Evolutionary conservation across 768 basidiomycete species (phyloP).

Genomic region (Gautieria morchelliformis): DNA sequence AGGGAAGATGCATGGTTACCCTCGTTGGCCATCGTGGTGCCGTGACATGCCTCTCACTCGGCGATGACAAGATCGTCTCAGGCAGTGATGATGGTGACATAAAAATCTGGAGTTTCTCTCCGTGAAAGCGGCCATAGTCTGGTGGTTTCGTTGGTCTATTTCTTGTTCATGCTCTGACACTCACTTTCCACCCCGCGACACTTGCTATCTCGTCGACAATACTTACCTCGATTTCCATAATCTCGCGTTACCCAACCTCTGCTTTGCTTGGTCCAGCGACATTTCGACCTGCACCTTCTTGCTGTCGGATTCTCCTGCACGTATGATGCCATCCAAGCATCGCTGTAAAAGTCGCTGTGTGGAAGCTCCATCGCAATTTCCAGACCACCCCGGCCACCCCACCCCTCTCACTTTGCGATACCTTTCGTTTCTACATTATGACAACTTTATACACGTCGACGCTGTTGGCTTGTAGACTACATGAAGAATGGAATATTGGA

Average conservation of each 20-base stretch:
- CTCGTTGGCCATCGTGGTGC: conserved; percentile 92
- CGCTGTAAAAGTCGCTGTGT: too few relatives aligned
- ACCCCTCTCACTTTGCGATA: neutral
- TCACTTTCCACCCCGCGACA: neutral
- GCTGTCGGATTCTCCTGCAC: neutral
- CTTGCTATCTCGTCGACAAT: neutral
- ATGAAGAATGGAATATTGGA: too few relatives aligned
- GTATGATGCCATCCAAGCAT: neutral
- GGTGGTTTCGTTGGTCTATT: neutral
- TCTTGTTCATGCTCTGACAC: neutral
- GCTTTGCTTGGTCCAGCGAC: neutral
- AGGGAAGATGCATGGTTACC: conserved; percentile 78
- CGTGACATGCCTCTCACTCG: conserved; percentile 81
- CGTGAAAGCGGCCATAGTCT: neutral
- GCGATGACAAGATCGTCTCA: conserved; percentile 94
- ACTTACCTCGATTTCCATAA: neutral
- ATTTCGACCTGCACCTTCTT: neutral
- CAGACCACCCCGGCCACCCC: neutral
- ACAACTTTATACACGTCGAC: too few relatives aligned
- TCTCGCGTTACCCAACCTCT: neutral
- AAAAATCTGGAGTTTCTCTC: conserved; percentile 62
- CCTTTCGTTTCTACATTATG: neutral
- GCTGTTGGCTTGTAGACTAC: too few relatives aligned
- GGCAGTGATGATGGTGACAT: conserved; percentile 89
- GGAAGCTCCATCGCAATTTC: neutral